Base-by-base conservation (phyloP, 2,329 filamentous ascomycete species). In the Aspergillus sp. region DNA sequence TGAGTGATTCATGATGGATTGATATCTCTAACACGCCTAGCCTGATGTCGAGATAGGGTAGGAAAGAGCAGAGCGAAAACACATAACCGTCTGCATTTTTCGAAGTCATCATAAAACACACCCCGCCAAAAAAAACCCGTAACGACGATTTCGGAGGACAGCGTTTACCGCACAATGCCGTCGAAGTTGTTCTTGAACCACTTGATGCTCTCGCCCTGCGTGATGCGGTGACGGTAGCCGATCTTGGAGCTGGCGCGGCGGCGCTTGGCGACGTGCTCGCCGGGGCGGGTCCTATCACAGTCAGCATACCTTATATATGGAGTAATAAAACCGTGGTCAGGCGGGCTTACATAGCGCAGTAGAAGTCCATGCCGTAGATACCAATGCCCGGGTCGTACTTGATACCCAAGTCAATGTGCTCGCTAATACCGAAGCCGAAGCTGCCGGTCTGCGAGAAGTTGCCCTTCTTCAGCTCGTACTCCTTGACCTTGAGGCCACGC, bases 351-450 rank as follows among this genome's bases (percentile, higher is more conserved):
- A 98, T 98, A 86, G 89, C 96, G 84, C 82, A 88, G 83, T 95
- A 98, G 75, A 98, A 98, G 75, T 98, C 91, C 91, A 98, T 98
- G 68, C 91, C 88, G 78, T 94, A 95, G 69, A 95, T 95, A 80
- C 88, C 88, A 57, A 95, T 95, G 48, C 78, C 82, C 49, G 88
- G 88, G 74, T 95, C 88, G 76, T 95, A 95, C 82, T 98, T 98
- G 85, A 98, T 98, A 63, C 91, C 91, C 61, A 98, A 78, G 79
- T 98, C 91, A 72, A 98, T 98, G 83, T 98, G 91, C 76, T 98
- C 91, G 74, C 78, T 86, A 77, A 98, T 98, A 76, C 91, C 91
- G 79, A 98, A 98, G 57, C 91, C 91, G 68, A 98, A 98, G 83
- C 95, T 94, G 67, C 91, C 91, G 52, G 89, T 96, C 80, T 94